phyloP scores from a whole-genome alignment of 1,139 yeast species.

The Chernovozyma aurita region DNA sequence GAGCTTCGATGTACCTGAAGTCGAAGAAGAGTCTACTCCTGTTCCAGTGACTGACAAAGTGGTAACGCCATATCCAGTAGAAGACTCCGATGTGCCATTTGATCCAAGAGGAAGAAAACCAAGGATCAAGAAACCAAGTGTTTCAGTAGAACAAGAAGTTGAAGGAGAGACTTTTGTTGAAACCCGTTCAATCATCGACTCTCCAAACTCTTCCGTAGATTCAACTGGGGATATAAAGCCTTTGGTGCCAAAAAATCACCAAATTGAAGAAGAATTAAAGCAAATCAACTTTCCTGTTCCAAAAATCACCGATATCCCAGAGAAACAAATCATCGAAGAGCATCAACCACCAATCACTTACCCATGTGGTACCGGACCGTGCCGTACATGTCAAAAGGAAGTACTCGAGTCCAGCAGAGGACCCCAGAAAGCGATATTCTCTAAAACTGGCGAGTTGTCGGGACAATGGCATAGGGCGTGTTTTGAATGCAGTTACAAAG shows the following conservation, averaged over 20 bases:
- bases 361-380: conserved; percentile 70
- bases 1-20: background rate
- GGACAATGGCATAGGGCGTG: conserved; percentile 96
- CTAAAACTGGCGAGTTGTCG: conserved; percentile 73
- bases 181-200: background rate
- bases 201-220: background rate
- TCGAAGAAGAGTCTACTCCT: background rate
- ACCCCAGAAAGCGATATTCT: conserved; percentile 48
- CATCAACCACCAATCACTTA: conserved; percentile 11
- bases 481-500: conserved; percentile 56
- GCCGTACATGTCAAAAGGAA: conserved; percentile 54
- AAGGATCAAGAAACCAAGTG: background rate
- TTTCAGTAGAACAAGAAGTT: no score
- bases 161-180: no score
- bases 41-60: background rate
- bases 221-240: conserved; percentile 14
- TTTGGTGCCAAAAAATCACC: conserved; percentile 30
- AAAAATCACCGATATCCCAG: background rate
- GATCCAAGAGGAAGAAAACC: conserved; percentile 2
- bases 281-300: conserved; percentile 18
- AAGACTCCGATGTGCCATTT: conserved; percentile 12
- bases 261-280: conserved; percentile 27
- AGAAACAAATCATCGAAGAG: conserved; percentile 10
- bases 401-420: conserved; percentile 45
- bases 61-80: background rate